Evolutionary conservation across 2,329 filamentous ascomycete species (phyloP).

Genomic region (Dactylellina drechsleri): DNA sequence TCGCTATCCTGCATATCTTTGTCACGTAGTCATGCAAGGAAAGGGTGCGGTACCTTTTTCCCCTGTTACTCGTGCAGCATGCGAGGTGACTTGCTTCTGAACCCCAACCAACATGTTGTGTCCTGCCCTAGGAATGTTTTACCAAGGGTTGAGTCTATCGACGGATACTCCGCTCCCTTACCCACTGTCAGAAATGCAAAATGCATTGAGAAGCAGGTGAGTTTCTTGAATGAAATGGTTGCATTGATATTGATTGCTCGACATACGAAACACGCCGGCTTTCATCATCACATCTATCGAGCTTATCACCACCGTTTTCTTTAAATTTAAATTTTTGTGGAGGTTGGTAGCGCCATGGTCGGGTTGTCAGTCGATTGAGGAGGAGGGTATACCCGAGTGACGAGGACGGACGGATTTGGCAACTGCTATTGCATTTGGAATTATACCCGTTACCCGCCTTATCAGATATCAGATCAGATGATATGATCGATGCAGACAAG

Average conservation of each 20-base stretch:
- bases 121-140: neutral
- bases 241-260: constrained; percentile 39
- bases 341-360: neutral
- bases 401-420: too few species aligned
- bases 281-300: constrained; percentile 12
- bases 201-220: constrained; percentile 13
- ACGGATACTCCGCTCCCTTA: constrained; percentile 27
- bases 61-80: constrained; percentile 43
- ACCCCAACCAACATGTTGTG: constrained; percentile 37
- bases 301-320: constrained; percentile 6
- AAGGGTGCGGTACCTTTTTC: constrained; percentile 18
- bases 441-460: constrained; percentile 2
- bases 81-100: constrained; percentile 54
- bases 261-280: constrained; percentile 27
- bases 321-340: neutral
- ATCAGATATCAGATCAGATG: neutral
- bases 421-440: too few species aligned
- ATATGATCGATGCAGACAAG: neutral
- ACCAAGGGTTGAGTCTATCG: constrained; percentile 20
- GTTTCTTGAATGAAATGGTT: constrained; percentile 51
- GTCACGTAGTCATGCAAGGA: constrained; percentile 27
- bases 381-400: neutral
- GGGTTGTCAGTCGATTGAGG: neutral
- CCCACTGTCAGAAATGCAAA: constrained; percentile 8
- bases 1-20: constrained; percentile 46